Conservation (phyloP, 345 rosid species). For the Sonneratia alba region DNA sequence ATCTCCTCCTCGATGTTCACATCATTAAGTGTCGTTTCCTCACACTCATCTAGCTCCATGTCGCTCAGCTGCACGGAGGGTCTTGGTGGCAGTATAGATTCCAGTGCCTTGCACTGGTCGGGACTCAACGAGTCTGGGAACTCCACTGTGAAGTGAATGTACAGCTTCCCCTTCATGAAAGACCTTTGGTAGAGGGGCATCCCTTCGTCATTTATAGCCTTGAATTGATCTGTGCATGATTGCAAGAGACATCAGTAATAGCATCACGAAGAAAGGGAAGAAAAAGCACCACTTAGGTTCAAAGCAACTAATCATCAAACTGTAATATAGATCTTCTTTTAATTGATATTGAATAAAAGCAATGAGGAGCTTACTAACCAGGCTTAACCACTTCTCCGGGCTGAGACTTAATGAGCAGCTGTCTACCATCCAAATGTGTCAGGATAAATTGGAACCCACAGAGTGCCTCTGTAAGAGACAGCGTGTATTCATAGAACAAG, state of each 20-base stretch:
- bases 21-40: slow-evolving; percentile 61
- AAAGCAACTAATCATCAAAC: not conserved
- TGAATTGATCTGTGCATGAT: slow-evolving; percentile 30
- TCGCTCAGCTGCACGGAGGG: slow-evolving; percentile 24
- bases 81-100: slow-evolving; percentile 38
- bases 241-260: not conserved
- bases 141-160: slow-evolving; percentile 46
- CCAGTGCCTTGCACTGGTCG: slow-evolving; percentile 41
- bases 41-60: slow-evolving; percentile 65
- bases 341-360: not conserved
- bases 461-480: slow-evolving; percentile 50
- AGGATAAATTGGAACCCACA: slow-evolving; percentile 59
- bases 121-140: slow-evolving; percentile 49
- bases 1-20: slow-evolving; percentile 52
- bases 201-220: slow-evolving; percentile 46
- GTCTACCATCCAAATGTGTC: slow-evolving; percentile 53
- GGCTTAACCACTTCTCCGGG: slow-evolving; percentile 60
- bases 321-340: too few relatives aligned
- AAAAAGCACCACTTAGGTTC: not conserved
- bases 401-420: slow-evolving; percentile 52
- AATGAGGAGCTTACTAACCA: slow-evolving; percentile 17
- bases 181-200: slow-evolving; percentile 51
- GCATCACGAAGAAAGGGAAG: not conserved
- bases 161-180: slow-evolving; percentile 61
- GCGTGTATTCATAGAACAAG: slow-evolving; percentile 29